Conservation (phyloP, 371 early-diverging fungal genomes). For the Gilbertella persicaria region DNA sequence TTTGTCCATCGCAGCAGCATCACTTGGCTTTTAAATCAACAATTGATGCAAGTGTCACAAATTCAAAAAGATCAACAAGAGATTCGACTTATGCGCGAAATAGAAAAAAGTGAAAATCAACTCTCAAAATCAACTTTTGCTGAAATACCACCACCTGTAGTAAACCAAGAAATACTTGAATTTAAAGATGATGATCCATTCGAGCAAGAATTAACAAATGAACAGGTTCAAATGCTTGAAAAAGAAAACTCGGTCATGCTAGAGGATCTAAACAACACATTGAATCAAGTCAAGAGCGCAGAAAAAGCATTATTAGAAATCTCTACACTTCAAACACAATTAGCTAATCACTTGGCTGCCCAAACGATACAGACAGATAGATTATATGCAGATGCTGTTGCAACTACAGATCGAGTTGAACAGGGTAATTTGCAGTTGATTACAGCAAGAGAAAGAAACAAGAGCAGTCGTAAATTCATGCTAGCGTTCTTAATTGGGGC, state of each 20-base stretch:
- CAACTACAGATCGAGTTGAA: slow-evolving; percentile 57
- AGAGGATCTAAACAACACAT: slow-evolving; percentile 59
- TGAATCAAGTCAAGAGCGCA: slow-evolving; percentile 64
- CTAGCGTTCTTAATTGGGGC: slow-evolving; percentile 62
- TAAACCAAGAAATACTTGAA: background rate
- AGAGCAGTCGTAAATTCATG: slow-evolving; percentile 65
- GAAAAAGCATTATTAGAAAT: slow-evolving; percentile 72
- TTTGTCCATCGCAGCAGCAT: slow-evolving; percentile 54
- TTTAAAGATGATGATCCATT: slow-evolving; percentile 5
- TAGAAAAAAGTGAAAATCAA: slow-evolving; percentile 57
- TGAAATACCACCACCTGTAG: slow-evolving; percentile 1
- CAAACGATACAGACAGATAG: slow-evolving; percentile 71
- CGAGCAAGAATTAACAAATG: slow-evolving; percentile 43
- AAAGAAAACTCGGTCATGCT: slow-evolving; percentile 63
- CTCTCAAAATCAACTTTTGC: slow-evolving; percentile 17
- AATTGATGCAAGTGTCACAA: slow-evolving; percentile 50
- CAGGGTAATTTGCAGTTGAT: slow-evolving; percentile 62
- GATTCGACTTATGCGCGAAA: slow-evolving; percentile 45
- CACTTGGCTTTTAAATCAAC: slow-evolving; percentile 56
- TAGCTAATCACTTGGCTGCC: slow-evolving; percentile 63
- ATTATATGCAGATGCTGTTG: slow-evolving; percentile 67
- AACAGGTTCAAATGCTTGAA: slow-evolving; percentile 63
- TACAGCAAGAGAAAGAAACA: slow-evolving; percentile 57
- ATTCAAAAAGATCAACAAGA: slow-evolving; percentile 60
- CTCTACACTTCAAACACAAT: slow-evolving; percentile 63